Base-by-base conservation (phyloP, 2,329 filamentous ascomycete genomes). In the Coniochaeta sp. region DNA sequence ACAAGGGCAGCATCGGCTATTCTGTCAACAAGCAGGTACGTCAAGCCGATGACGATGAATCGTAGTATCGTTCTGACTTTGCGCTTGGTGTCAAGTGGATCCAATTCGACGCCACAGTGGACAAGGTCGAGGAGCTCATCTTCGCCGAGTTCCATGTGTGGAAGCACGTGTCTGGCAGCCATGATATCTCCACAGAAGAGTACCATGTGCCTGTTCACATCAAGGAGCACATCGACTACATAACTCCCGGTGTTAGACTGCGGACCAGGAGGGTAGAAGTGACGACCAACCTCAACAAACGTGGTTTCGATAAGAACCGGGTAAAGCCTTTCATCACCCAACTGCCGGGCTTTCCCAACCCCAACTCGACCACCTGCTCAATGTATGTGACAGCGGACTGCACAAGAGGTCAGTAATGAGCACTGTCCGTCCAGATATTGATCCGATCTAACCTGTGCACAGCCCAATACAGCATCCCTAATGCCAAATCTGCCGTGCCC, bases 91-190 rank as follows among this genome's bases (percentile, higher is more conserved):
- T 26, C 35, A 61, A n/a, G 50, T 64, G 62, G 62, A 52, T 64
- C 22, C 58, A 62, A 27, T 63, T 64, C 12, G 61, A 62, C 16
- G 62, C 60, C 30, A 57, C 58, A 1, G 56, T 58, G 16, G 56
- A 55, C 35, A 61, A 63, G 53, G 61, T 57, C 6, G 62, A 63
- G 55, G 35, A 51, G 12, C 57, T 64, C n/a, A 53, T 64, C 38
- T 48, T 56, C 46, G 56, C 61, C 14, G 59, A 64, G 50, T 64
- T 55, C 49, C 55, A 62, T 48, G 53, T 59, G 16, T 60, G 54
- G 16, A 58, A 61, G 51, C 60, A 61, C 38, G 49, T 38, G 13
- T 53, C 57, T 10, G 57, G 56, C 40, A 57, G 55, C 2, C 53
- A 53, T 6, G 57, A 61, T 46, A 49, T 63, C 7, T 60, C 58